Conservation (phyloP, 805 yeast species). For the Lipomyces yamadae region DNA sequence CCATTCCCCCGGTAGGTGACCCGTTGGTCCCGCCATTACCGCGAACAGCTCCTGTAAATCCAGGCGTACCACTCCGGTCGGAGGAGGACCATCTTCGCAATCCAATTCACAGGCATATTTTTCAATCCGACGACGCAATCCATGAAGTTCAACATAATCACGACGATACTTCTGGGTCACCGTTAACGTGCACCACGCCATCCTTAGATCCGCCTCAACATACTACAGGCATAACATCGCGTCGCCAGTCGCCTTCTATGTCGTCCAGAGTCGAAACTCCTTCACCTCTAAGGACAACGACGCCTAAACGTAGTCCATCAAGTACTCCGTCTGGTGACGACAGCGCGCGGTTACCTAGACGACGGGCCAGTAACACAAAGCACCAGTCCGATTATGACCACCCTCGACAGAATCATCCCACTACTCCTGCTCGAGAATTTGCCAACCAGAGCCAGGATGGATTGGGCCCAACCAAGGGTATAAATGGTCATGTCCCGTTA, state of each 20-base stretch:
- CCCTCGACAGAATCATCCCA: background rate
- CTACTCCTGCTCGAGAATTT: background rate
- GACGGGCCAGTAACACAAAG: background rate
- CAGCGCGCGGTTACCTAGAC: background rate
- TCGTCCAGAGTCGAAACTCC: background rate
- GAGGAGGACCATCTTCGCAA: background rate
- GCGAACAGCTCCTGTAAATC: background rate
- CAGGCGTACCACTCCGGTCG: background rate
- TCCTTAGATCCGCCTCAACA: background rate
- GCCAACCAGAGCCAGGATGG: background rate
- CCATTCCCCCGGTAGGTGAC: background rate
- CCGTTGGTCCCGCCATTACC: background rate
- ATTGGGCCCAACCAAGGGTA: background rate
- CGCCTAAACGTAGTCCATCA: background rate
- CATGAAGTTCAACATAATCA: background rate
- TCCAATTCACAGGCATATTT: constrained; percentile 1
- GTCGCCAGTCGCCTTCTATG: background rate
- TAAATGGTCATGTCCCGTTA: background rate
- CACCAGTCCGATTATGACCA: background rate
- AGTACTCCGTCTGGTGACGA: background rate
- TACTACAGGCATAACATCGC: background rate
- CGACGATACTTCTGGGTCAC: background rate
- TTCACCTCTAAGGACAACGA: background rate
- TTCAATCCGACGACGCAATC: background rate
- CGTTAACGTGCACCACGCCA: background rate